phyloP scores from a whole-genome alignment of 2,329 filamentous ascomycete species.

The Hymenoscyphus albidus region DNA sequence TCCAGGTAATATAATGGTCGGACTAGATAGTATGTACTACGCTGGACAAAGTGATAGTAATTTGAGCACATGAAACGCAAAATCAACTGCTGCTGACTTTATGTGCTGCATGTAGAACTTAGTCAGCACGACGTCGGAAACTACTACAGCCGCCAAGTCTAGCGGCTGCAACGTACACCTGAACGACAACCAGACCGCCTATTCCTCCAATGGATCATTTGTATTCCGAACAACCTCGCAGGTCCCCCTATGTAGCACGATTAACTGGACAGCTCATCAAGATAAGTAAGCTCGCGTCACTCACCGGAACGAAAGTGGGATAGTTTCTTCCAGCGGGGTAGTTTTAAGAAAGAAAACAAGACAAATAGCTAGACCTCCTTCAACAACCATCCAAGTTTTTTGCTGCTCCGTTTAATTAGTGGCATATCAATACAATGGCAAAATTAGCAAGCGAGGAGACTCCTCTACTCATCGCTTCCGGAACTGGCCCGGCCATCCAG shows the following conservation, averaged over 20 bases:
- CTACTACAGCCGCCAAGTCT: neutral
- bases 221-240: neutral
- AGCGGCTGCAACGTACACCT: too few relatives aligned
- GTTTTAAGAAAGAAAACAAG: neutral
- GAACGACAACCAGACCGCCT: neutral
- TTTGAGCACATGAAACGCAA: slow-evolving; percentile 6
- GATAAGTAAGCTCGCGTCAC: neutral
- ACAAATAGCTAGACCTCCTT: neutral
- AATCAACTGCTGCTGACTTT: neutral
- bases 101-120: slow-evolving; percentile 4
- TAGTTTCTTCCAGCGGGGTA: neutral
- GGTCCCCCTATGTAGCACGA: neutral
- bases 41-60: neutral
- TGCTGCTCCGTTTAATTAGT: neutral
- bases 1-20: slow-evolving; percentile 5
- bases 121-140: neutral
- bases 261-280: neutral
- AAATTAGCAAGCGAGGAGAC: slow-evolving; percentile 13
- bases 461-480: slow-evolving; percentile 19
- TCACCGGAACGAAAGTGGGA: neutral
- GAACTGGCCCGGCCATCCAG: slow-evolving; percentile 5
- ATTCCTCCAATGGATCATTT: neutral
- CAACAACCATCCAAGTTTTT: neutral
- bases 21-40: neutral
- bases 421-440: neutral